These are phyloP conservation scores for Nothophytophthora sp. DNA, from an alignment of 352 stramenopile genomes.

Conservation along the genomic window DNA sequence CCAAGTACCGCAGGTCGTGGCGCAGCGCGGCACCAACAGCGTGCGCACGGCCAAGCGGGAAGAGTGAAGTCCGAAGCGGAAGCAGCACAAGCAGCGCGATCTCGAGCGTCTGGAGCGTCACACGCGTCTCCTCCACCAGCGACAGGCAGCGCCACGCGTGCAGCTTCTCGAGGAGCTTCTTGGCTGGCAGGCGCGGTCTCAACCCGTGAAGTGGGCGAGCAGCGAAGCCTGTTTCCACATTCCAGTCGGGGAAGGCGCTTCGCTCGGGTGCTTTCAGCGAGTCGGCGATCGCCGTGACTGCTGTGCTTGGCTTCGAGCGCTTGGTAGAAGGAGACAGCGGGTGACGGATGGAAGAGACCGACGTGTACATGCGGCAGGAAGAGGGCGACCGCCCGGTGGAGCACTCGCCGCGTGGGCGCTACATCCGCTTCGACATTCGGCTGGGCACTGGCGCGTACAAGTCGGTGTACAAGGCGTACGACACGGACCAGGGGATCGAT, in stretches of 20 bases:
- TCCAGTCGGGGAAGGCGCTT: neutral
- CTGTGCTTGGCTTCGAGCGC: neutral
- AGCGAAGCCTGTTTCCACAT: constrained; percentile 1
- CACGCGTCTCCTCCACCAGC: constrained; percentile 13
- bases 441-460: constrained; percentile 88
- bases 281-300: neutral
- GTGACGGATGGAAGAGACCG: constrained; percentile 54
- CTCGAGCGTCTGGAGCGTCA: constrained; percentile 26
- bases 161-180: constrained; percentile 13
- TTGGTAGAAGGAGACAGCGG: constrained; percentile 4
- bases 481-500: constrained; percentile 98
- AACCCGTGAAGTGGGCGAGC: constrained; percentile 13
- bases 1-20: neutral
- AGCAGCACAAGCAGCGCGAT: constrained; percentile 28
- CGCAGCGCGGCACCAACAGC: constrained; percentile 33
- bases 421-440: constrained; percentile 88
- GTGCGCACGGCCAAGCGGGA: constrained; percentile 28
- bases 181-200: constrained; percentile 7
- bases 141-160: constrained; percentile 12
- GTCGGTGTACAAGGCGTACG: constrained; percentile 95
- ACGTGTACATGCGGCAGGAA: constrained; percentile 67
- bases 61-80: constrained; percentile 19
- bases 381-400: constrained; percentile 78
- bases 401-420: constrained; percentile 74
- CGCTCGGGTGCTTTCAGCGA: constrained; percentile 1